Evolutionary conservation across 352 stramenopile genomes (phyloP).

Genomic region (Thraustochytrium striatum): DNA sequence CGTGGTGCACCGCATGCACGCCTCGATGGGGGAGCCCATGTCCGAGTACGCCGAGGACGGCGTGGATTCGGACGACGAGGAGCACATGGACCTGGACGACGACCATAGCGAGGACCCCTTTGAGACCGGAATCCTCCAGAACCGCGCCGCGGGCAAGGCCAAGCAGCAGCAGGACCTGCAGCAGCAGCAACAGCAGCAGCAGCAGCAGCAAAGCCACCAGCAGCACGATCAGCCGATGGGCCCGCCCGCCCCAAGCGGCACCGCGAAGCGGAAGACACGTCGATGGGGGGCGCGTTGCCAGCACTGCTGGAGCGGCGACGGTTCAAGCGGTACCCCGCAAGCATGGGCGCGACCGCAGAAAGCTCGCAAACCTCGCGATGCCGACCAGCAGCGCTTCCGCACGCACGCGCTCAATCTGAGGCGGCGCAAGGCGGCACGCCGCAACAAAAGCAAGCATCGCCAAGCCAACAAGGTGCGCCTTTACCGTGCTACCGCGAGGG

Average conservation of each 20-base stretch:
- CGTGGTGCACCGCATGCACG: no score
- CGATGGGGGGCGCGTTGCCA: conserved; percentile 19
- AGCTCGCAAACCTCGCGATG: not conserved
- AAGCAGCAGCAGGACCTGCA: no score
- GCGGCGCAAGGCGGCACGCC: not conserved
- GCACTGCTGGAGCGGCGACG: conserved; percentile 4
- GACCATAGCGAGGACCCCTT: not conserved
- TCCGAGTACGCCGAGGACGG: not conserved
- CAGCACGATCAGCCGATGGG: no score
- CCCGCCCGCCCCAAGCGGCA: no score
- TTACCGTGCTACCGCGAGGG: conserved; percentile 56
- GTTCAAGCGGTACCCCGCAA: conserved; percentile 12
- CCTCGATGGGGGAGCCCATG: not conserved
- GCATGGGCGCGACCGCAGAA: not conserved
- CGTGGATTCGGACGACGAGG: not conserved
- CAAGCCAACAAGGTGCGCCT: conserved; percentile 41
- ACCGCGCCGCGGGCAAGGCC: no score
- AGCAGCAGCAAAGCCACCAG: no score
- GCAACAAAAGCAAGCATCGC: not conserved
- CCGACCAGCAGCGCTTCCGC: not conserved
- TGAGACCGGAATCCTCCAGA: not conserved
- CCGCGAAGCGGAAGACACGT: no score
- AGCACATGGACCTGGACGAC: not conserved
- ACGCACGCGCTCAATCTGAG: not conserved
- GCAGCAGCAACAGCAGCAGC: no score